Evolutionary conservation across 2,329 filamentous ascomycete species (phyloP), one percentile per base, ranked within the genome.

Genomic region (Venturia aucupariae): DNA sequence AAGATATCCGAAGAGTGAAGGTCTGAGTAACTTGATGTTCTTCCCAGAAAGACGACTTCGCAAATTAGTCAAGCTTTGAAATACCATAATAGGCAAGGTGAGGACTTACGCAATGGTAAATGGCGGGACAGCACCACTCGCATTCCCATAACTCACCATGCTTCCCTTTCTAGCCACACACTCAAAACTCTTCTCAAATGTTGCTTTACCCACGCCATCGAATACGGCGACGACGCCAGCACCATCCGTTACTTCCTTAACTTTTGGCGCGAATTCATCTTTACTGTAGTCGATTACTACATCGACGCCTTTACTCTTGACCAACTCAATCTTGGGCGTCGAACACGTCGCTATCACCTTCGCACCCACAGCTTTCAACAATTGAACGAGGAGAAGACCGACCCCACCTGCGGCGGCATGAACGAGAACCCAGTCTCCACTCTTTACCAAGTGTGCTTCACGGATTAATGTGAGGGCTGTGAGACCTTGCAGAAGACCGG

Each of bases 321-420:
- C 91, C 48, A 91, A 73, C 57, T 82, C 83, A 57, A 86, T 80
- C 78, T 96, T 96, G 74, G 88, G 89, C 6, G 79, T 74, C 42
- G 87, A 88, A 60, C 86, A 87, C 0, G 90, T 93, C 1, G 87
- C 92, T 71, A 97, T 94, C 27, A 88, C 85, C 69, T 84, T 85
- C 15, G 90, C 92, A 0, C 90, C 92, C 2, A 92, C 79, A 0
- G 82, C 79, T 68, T 82, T 84, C 48, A 96, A 78, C 68, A 96
- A 77, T 80, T 95, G 90, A 46, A 85, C 86, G 35, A 96, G 81
- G 76, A 90, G 83, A 54, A 88, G 78, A 0, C 90, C 90, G 0
- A 91, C 90, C 19, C 92, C 92, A 19, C 92, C 92, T 0, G 91
- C 91, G 0, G 92, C 92, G 0, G 92, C 92, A 70, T 94, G 90